phyloP scores from a whole-genome alignment of 768 basidiomycete species.

The Lactarius sp. region DNA sequence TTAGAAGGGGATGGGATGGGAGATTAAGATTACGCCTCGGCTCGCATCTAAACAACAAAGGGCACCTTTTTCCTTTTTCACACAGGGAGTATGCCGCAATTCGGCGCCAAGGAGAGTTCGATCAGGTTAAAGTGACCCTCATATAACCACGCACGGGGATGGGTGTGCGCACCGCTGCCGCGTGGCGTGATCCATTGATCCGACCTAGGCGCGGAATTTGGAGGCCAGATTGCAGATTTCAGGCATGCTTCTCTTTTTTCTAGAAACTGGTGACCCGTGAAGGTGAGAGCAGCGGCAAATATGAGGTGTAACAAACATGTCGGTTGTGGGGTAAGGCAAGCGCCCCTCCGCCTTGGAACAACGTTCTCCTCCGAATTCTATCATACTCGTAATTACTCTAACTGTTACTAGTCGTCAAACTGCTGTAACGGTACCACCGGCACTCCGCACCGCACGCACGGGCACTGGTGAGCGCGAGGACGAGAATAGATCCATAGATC shows the following conservation, averaged over 20 bases:
- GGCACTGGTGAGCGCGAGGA: too few species aligned
- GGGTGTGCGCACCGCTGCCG: not conserved
- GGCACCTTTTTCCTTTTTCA: not conserved
- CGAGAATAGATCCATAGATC: too few species aligned
- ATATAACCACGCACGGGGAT: not conserved
- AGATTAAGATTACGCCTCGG: constrained; percentile 12
- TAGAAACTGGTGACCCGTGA: not conserved
- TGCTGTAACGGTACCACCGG: too few species aligned
- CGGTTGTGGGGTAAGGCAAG: too few species aligned
- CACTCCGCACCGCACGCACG: too few species aligned
- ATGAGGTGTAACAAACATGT: too few species aligned
- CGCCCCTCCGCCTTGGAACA: too few species aligned
- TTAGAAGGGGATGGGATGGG: not conserved
- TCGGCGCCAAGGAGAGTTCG: not conserved
- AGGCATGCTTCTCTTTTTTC: not conserved
- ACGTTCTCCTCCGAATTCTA: too few species aligned
- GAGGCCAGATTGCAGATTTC: not conserved
- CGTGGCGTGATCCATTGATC: constrained; percentile 1
- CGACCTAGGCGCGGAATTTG: not conserved
- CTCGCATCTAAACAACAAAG: not conserved
- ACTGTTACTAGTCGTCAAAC: too few species aligned
- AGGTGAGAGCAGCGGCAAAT: too few species aligned
- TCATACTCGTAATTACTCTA: too few species aligned
- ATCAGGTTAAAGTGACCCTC: not conserved
- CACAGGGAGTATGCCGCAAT: too few species aligned